phyloP scores from a whole-genome alignment of 441 rosid species.

The Adansonia madagascariensis region DNA sequence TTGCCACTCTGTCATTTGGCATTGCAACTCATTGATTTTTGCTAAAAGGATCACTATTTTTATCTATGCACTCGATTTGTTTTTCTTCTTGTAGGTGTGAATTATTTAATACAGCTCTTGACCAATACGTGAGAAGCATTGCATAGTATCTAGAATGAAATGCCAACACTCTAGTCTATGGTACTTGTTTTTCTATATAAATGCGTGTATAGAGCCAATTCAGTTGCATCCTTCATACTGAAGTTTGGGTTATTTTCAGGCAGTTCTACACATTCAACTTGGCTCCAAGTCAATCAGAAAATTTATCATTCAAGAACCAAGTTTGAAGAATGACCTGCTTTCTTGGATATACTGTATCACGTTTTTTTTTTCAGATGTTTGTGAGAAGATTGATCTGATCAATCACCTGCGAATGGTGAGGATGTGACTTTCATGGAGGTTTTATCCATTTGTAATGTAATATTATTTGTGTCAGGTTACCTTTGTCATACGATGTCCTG shows the following conservation, averaged over 20 bases:
- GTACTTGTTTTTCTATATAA: not conserved
- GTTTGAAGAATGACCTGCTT: not conserved
- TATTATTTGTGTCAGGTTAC: not conserved
- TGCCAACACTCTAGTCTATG: not conserved
- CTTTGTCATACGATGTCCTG: not conserved
- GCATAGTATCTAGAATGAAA: slow-evolving; percentile 36
- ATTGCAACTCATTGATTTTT: not conserved
- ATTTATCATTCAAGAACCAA: not conserved
- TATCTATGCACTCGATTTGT: not conserved
- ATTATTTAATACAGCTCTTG: slow-evolving; percentile 70
- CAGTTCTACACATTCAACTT: not conserved
- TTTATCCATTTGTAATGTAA: not conserved
- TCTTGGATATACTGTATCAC: not conserved
- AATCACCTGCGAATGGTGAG: not conserved
- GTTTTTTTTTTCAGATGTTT: not conserved
- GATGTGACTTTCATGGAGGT: not conserved
- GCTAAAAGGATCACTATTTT: not conserved
- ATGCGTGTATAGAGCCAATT: not conserved
- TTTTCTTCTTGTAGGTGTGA: slow-evolving; percentile 60
- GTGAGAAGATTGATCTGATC: not conserved
- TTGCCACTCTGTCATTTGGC: not conserved
- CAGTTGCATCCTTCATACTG: not conserved
- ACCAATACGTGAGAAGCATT: slow-evolving; percentile 82
- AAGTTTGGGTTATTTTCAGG: not conserved
- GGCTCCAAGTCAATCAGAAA: not conserved